Percentiles rank a stretch among this genome's conserved stretches.
These are phyloP conservation scores for Stygiomarasmius scandens DNA, from an alignment of 1,284 basidiomycete genomes.

Conservation along the genomic window DNA sequence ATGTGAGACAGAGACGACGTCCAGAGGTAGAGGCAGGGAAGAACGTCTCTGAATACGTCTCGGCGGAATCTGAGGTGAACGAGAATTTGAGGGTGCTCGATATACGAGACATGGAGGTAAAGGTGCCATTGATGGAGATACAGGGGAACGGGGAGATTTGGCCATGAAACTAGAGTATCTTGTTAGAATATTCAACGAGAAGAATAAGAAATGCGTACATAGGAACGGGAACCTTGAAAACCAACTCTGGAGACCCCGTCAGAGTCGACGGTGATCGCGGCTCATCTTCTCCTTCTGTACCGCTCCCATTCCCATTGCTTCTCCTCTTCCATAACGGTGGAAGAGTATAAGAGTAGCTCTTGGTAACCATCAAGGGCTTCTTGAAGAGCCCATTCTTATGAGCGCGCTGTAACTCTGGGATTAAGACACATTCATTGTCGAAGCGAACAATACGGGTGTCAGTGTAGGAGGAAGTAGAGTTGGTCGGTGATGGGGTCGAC, in stretches of 20 bases:
- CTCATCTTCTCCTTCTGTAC: slow-evolving; percentile 31
- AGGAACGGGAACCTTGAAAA: slow-evolving; percentile 62
- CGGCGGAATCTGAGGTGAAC: neutral
- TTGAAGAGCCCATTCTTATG: slow-evolving; percentile 21
- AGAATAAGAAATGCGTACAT: slow-evolving; percentile 41
- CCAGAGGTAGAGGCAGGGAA: slow-evolving; percentile 9
- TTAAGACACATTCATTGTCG: slow-evolving; percentile 66
- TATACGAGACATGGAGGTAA: slow-evolving; percentile 51
- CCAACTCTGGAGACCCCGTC: slow-evolving; percentile 37
- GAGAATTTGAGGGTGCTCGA: slow-evolving; percentile 28
- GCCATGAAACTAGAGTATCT: slow-evolving; percentile 24
- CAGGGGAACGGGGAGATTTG: slow-evolving; percentile 35
- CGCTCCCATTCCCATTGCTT: slow-evolving; percentile 23
- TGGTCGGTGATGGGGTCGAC: neutral
- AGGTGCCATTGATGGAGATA: slow-evolving; percentile 32
- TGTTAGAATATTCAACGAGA: slow-evolving; percentile 1
- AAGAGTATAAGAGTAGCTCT: slow-evolving; percentile 52
- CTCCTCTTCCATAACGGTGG: slow-evolving; percentile 58
- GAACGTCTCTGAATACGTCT: slow-evolving; percentile 6
- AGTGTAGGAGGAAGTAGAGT: slow-evolving; percentile 5
- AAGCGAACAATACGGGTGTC: slow-evolving; percentile 57
- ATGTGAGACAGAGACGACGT: neutral
- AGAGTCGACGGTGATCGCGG: slow-evolving; percentile 1
- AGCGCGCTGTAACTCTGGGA: slow-evolving; percentile 51
- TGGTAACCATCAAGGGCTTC: slow-evolving; percentile 53